Base-by-base conservation (phyloP, 441 rosid species). In the Biscutella laevigata region DNA sequence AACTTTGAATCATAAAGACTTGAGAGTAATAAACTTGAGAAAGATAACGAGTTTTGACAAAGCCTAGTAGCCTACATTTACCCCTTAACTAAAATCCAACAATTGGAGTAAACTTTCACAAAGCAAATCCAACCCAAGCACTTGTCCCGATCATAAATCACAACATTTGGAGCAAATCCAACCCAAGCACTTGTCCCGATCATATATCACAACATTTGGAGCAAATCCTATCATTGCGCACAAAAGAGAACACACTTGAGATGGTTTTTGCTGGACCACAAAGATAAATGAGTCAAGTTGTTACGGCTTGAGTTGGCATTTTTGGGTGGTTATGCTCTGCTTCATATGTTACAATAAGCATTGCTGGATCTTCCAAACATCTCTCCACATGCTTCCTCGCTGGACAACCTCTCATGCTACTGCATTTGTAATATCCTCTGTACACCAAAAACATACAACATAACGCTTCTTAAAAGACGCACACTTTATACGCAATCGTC, bases 311-410 rank as follows among this genome's bases (percentile, higher is more conserved):
- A 19, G 94, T 68, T 28, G 79, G 76, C 43, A 83, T 12, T 57
- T 78, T 78, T 0, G 79, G 77, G 35, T 91, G 98, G 81, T 75
- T 91, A 66, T 91, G 98, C 48, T 91, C 98, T 37, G 94, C 91
- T 79, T 91, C 98, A 25, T 91, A 91, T 20, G 98, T 91, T 6
- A 91, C 95, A 37, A 74, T 75, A 30, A 91, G 98, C 98, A 91
- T 85, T 6, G 84, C 67, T 5, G 96, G 81, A 29, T 91, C 96
- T 64, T 85, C 96, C 69, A 91, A 46, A 78, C 86, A 78, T 71
- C 98, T 83, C 75, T 91, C 98, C 22, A 90, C 98, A 35, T 90
- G 98, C 73, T 90, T 90, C 86, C 98, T 87, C 12, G 98, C 96
- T 22, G 96, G 98, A 67, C 98, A 91, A 14, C 95, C 98, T 76